Conservation (phyloP, 2,329 filamentous ascomycete species). For the Acephala macrosclerotiorum region DNA sequence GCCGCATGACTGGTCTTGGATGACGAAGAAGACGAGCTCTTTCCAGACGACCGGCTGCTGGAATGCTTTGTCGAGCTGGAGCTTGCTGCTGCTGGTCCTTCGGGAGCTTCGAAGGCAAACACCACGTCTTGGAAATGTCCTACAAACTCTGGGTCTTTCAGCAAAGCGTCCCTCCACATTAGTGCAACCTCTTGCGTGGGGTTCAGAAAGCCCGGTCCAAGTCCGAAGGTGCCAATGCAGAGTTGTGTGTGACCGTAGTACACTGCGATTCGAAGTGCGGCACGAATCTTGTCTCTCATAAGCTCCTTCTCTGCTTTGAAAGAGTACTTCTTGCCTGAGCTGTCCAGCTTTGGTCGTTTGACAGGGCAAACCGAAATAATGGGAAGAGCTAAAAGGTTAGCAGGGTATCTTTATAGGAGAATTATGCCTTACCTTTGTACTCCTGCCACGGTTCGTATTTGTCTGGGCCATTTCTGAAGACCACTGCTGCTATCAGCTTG, state of each 20-base stretch:
- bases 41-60: conserved; percentile 24
- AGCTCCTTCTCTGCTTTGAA: conserved; percentile 75
- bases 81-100: conserved; percentile 54
- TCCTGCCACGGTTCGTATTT: conserved; percentile 64
- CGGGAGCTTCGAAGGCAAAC: conserved; percentile 68
- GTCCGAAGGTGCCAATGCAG: conserved; percentile 69
- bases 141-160: conserved; percentile 67
- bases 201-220: conserved; percentile 70
- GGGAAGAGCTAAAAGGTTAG: conserved; percentile 56
- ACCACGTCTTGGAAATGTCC: conserved; percentile 68
- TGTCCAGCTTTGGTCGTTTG: conserved; percentile 75
- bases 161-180: conserved; percentile 70
- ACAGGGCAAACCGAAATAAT: conserved; percentile 79
- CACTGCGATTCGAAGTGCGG: conserved; percentile 73
- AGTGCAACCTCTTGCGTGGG: conserved; percentile 70
- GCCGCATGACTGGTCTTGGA: conserved; percentile 44
- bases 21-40: conserved; percentile 27
- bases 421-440: conserved; percentile 50
- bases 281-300: conserved; percentile 76
- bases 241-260: conserved; percentile 63
- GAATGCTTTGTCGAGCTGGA: conserved; percentile 44
- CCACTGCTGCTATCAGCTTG: conserved; percentile 52
- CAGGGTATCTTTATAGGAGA: not conserved
- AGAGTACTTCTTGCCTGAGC: conserved; percentile 71
- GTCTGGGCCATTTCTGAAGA: conserved; percentile 73